Evolutionary conservation across 179 eudicot genomes (phyloP).

Genomic region (Drosera spatulata): DNA sequence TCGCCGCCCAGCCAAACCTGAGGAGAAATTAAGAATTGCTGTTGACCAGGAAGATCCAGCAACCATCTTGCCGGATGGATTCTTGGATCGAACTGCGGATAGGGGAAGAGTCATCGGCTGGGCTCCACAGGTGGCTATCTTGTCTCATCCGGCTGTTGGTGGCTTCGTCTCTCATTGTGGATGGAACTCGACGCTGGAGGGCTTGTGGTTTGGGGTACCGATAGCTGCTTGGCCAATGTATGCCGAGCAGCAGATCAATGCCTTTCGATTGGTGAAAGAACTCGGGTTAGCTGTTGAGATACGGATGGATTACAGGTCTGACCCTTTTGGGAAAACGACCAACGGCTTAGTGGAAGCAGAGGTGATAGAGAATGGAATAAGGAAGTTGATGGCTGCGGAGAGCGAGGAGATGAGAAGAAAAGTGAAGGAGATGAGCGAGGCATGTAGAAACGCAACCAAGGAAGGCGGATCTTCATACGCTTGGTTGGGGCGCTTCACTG

Average conservation of each 20-base stretch:
- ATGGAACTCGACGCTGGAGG: slow-evolving; percentile 1
- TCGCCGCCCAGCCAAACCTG: not conserved
- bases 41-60: not conserved
- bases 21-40: not conserved
- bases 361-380: slow-evolving; percentile 8
- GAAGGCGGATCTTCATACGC: slow-evolving; percentile 7
- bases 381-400: slow-evolving; percentile 4
- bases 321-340: not conserved
- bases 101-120: slow-evolving; percentile 1
- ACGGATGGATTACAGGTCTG: not conserved
- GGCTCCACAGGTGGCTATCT: slow-evolving; percentile 2
- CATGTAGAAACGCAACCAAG: not conserved
- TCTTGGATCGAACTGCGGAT: not conserved
- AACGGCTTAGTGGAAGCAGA: slow-evolving; percentile 1
- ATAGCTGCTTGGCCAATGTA: slow-evolving; percentile 9
- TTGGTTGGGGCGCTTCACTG: slow-evolving; percentile 1
- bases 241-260: slow-evolving; percentile 13
- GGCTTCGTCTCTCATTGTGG: slow-evolving; percentile 2
- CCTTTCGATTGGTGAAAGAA: slow-evolving; percentile 5
- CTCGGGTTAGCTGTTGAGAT: slow-evolving; percentile 5
- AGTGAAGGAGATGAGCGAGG: slow-evolving; percentile 5
- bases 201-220: slow-evolving; percentile 7
- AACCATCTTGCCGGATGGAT: not conserved
- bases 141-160: slow-evolving; percentile 1
- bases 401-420: not conserved